Conservation (phyloP, 495 filamentous ascomycete species). For the Apodospora peruviana region DNA sequence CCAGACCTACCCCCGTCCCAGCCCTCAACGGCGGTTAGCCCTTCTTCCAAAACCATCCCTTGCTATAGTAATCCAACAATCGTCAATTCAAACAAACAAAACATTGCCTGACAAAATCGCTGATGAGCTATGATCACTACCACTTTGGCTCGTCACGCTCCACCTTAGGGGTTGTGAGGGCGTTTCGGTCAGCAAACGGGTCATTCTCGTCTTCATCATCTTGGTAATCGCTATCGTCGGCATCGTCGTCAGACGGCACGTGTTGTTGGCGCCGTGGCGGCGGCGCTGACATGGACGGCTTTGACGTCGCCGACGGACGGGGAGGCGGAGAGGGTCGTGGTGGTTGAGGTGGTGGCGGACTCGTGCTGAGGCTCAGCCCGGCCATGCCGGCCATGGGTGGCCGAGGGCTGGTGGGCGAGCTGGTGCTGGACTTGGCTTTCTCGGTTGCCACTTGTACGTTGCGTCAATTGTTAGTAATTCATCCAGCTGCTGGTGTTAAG, state of each 20-base stretch:
- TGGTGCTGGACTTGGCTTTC: slow-evolving; percentile 41
- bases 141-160: too few species aligned
- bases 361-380: slow-evolving; percentile 29
- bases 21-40: too few species aligned
- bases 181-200: slow-evolving; percentile 75
- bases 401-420: slow-evolving; percentile 29
- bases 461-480: neutral
- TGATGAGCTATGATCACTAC: too few species aligned
- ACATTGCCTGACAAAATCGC: too few species aligned
- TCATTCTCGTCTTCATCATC: slow-evolving; percentile 65
- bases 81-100: too few species aligned
- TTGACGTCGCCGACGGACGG: slow-evolving; percentile 34
- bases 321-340: slow-evolving; percentile 36
- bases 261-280: slow-evolving; percentile 22
- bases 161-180: slow-evolving; percentile 21
- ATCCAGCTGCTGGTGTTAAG: neutral
- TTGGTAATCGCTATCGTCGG: slow-evolving; percentile 39
- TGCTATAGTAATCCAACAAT: too few species aligned
- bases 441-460: slow-evolving; percentile 50
- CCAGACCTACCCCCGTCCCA: too few species aligned
- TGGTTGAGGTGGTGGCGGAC: slow-evolving; percentile 28
- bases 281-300: slow-evolving; percentile 16
- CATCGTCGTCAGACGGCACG: slow-evolving; percentile 6
- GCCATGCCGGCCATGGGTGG: slow-evolving; percentile 30
- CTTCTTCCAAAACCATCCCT: too few species aligned